Conservation (phyloP, 257 asterid genomes). For the Nicotiana otophora region DNA sequence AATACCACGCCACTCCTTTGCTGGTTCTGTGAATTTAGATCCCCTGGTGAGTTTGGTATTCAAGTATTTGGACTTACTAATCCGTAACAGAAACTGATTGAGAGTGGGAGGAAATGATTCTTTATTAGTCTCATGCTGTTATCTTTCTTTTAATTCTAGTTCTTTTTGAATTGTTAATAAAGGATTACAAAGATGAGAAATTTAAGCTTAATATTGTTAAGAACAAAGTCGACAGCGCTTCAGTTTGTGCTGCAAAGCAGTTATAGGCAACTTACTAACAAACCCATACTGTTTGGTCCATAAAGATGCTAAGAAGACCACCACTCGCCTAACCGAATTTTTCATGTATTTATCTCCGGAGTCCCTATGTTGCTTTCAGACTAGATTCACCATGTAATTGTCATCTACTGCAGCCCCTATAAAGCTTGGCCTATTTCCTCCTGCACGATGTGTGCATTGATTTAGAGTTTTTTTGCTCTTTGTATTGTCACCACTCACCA, state of each 20-base stretch:
- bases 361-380: not conserved
- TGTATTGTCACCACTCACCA: not conserved
- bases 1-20: conserved; percentile 60
- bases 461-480: not conserved
- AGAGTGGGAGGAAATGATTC: not conserved
- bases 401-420: not conserved
- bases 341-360: not conserved
- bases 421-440: not conserved
- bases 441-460: not conserved
- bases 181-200: not conserved
- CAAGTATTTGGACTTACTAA: not conserved
- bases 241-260: not conserved
- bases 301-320: not conserved
- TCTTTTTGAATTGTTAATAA: not conserved
- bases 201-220: not conserved
- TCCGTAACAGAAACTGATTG: not conserved
- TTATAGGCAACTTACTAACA: not conserved
- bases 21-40: conserved; percentile 68
- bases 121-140: not conserved
- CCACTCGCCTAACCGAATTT: not conserved
- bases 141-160: not conserved
- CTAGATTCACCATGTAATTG: not conserved
- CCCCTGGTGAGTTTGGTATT: conserved; percentile 64
- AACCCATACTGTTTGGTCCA: not conserved
- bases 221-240: not conserved